phyloP scores from a whole-genome alignment of 1,284 basidiomycete genomes.

The Laetiporus sulphureus region DNA sequence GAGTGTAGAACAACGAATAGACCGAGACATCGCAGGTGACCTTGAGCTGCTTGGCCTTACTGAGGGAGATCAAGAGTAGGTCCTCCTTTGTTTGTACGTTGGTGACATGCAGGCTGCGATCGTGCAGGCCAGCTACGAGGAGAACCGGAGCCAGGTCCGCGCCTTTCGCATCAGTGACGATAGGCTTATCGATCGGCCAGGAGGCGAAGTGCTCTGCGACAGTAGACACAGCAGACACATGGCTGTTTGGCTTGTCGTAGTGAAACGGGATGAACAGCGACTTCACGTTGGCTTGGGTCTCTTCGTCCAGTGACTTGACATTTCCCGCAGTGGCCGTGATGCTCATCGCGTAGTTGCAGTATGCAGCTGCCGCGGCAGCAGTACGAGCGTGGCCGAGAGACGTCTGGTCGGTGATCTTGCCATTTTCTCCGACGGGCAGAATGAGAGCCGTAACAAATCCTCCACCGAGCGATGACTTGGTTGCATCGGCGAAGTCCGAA shows the following conservation, averaged over 20 bases:
- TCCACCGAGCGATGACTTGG: conserved; percentile 77
- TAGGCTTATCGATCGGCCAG: conserved; percentile 90
- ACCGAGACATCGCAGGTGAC: conserved; percentile 97
- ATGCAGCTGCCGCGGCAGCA: conserved; percentile 58
- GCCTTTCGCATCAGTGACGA: conserved; percentile 90
- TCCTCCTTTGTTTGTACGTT: conserved; percentile 88
- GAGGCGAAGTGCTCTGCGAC: conserved; percentile 86
- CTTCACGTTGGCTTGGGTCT: conserved; percentile 73
- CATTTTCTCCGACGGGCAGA: conserved; percentile 63
- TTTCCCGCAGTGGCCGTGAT: conserved; percentile 74
- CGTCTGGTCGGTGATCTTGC: conserved; percentile 58
- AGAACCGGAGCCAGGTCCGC: conserved; percentile 93
- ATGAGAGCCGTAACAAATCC: conserved; percentile 85
- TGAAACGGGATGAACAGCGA: conserved; percentile 83
- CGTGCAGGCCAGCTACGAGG: conserved; percentile 88
- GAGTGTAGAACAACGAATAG: conserved; percentile 88
- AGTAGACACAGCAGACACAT: conserved; percentile 55
- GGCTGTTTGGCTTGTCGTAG: conserved; percentile 41
- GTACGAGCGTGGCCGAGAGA: conserved; percentile 66
- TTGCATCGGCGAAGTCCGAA: conserved; percentile 61
- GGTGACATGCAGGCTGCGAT: conserved; percentile 89
- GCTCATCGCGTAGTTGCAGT: conserved; percentile 84
- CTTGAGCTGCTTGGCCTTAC: conserved; percentile 90
- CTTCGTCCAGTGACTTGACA: conserved; percentile 62
- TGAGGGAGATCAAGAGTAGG: conserved; percentile 85